Conservation (phyloP, 2,329 filamentous ascomycete species). For the Trichophyton benhamiae region DNA sequence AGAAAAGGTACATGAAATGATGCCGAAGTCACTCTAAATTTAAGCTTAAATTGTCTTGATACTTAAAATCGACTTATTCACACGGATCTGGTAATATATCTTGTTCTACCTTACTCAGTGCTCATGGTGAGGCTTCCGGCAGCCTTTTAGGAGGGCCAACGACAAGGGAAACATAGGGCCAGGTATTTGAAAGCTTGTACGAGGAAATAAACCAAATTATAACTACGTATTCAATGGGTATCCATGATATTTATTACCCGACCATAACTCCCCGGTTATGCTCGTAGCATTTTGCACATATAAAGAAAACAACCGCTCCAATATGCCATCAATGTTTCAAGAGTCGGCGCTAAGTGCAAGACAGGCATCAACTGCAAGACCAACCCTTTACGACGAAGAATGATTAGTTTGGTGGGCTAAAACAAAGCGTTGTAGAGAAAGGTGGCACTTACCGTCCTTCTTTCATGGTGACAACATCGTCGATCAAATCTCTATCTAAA, state of each 20-base stretch:
- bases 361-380: constrained; percentile 74
- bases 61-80: neutral
- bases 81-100: neutral
- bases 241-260: constrained; percentile 3
- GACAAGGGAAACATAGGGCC: neutral
- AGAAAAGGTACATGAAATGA: neutral
- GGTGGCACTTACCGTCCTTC: constrained; percentile 62
- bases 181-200: neutral
- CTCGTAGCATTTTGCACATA: neutral
- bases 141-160: neutral
- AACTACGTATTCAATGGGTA: constrained; percentile 3
- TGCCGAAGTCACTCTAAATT: neutral
- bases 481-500: constrained; percentile 84
- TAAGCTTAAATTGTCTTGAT: neutral
- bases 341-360: constrained; percentile 50
- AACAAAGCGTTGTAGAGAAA: neutral
- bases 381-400: constrained; percentile 45
- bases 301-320: neutral
- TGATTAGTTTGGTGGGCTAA: neutral
- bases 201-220: neutral
- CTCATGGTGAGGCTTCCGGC: neutral
- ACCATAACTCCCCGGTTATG: constrained; percentile 3
- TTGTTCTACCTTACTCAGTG: neutral
- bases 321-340: neutral
- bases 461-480: constrained; percentile 91